Evolutionary conservation across 2,329 filamentous ascomycete species (phyloP).

Genomic region (Fusarium globosum): DNA sequence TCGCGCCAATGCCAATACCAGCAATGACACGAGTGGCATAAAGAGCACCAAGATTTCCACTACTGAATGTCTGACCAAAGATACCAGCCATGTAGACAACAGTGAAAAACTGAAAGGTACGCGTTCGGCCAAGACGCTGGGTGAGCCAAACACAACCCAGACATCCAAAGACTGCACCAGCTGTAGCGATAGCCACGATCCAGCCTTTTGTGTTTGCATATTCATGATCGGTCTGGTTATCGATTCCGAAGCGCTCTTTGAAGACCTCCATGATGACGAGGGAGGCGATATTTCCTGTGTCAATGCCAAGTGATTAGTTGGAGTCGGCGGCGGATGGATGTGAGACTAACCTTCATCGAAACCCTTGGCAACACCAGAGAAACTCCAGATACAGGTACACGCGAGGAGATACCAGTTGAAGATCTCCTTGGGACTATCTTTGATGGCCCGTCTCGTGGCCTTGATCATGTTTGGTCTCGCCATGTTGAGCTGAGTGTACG

Average conservation of each 20-base stretch:
- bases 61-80: conserved; percentile 47
- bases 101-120: conserved; percentile 44
- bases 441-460: conserved; percentile 43
- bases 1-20: conserved; percentile 43
- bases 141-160: conserved; percentile 43
- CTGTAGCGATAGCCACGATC: conserved; percentile 48
- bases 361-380: conserved; percentile 47
- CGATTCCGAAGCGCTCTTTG: conserved; percentile 41
- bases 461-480: conserved; percentile 40
- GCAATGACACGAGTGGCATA: conserved; percentile 44
- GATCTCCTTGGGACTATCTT: conserved; percentile 43
- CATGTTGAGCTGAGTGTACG: conserved; percentile 1
- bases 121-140: conserved; percentile 37
- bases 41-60: conserved; percentile 41
- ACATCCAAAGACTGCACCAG: conserved; percentile 46
- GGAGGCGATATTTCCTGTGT: conserved; percentile 46
- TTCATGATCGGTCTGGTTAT: conserved; percentile 36
- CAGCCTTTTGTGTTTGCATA: conserved; percentile 48
- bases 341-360: conserved; percentile 45
- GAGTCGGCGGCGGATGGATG: accelerated
- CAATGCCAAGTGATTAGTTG: not conserved
- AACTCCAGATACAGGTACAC: conserved; percentile 45
- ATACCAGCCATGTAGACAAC: conserved; percentile 52
- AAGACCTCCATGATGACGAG: conserved; percentile 46
- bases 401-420: conserved; percentile 46